phyloP scores from a whole-genome alignment of 495 filamentous ascomycete species.

The Aspergillus affinis region DNA sequence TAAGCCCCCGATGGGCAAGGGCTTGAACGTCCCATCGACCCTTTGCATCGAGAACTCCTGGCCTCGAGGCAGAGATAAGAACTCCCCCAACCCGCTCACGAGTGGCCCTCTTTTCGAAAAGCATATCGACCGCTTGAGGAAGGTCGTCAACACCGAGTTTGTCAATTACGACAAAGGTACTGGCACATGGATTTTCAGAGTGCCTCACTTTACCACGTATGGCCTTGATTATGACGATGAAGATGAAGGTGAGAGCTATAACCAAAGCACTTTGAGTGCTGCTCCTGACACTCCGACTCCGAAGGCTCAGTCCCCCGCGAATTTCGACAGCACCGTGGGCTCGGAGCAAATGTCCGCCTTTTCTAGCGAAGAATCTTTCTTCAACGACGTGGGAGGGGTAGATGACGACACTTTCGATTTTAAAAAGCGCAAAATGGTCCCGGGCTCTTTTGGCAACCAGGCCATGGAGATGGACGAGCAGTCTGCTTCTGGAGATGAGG shows the following conservation, averaged over 20 bases:
- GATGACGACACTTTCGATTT: constrained; percentile 83
- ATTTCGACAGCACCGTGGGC: constrained; percentile 35
- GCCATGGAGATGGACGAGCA: constrained; percentile 53
- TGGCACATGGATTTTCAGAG: constrained; percentile 86
- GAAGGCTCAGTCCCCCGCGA: constrained; percentile 37
- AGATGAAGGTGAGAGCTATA: constrained; percentile 52
- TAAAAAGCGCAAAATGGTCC: constrained; percentile 66
- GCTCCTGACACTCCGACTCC: constrained; percentile 61
- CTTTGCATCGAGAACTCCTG: constrained; percentile 87
- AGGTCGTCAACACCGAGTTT: constrained; percentile 76
- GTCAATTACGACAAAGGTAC: constrained; percentile 70
- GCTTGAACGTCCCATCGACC: constrained; percentile 84
- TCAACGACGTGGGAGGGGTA: constrained; percentile 49
- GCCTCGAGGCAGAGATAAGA: constrained; percentile 69
- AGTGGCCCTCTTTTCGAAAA: constrained; percentile 64
- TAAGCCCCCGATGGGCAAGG: constrained; percentile 81
- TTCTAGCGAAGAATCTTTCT: constrained; percentile 51
- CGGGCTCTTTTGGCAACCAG: constrained; percentile 73
- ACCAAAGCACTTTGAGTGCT: constrained; percentile 57
- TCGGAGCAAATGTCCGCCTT: constrained; percentile 47
- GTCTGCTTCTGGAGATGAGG: constrained; percentile 36
- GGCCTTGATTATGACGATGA: constrained; percentile 86
- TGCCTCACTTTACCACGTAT: constrained; percentile 95
- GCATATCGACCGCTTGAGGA: constrained; percentile 78
- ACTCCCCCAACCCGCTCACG: constrained; percentile 50